Evolutionary conservation across 1,284 basidiomycete genomes (phyloP), one percentile per base, ranked within the genome.

Genomic region (Marasmius fiardii): DNA sequence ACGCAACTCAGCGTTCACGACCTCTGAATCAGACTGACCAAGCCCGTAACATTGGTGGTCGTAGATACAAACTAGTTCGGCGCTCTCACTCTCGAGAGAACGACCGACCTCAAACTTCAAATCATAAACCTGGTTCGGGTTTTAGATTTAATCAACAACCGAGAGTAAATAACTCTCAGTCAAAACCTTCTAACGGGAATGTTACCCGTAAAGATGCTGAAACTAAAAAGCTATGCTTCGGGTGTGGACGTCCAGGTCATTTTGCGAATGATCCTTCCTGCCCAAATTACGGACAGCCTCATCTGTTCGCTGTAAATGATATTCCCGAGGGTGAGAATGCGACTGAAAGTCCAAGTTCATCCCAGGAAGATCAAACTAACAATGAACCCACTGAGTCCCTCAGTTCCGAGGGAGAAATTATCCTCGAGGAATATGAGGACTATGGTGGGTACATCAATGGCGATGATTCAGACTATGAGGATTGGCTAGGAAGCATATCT

Each of bases 401-500:
- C n/a, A 24, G 14, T 33, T 49, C 45, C 10, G 45, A 49, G 14
- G 45, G 45, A 12, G 45, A 49, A 49, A 23, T 23, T 23, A 49
- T 26, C 11, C 45, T 49, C 23, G 45, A 49, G 23, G 20, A 49
- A 23, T 49, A 52, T 23, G 43, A 43, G 43, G 51, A 52, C 51
- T 52, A 41, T 43, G 51, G 31, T 14, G 51, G 51, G 11, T 35
- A 16, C 7, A 52, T 52, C 28, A 24, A 52, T 21, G 31, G n/a
- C 23, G 51, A 52, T 51, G 51, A 52, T 12, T 26, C 20, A 4
- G 35, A 52, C 23, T 26, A 4, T 20, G 6, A 51, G 6, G 31
- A 33, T 7, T 51, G 23, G 14, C 18, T 33, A 11, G 49, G 26
- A 8, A 16, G 20, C 12, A 35, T 52, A 26, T 12, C 14, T 8